Base-by-base conservation (phyloP, 495 filamentous ascomycete genomes). In the Jackrogersella minutella region DNA sequence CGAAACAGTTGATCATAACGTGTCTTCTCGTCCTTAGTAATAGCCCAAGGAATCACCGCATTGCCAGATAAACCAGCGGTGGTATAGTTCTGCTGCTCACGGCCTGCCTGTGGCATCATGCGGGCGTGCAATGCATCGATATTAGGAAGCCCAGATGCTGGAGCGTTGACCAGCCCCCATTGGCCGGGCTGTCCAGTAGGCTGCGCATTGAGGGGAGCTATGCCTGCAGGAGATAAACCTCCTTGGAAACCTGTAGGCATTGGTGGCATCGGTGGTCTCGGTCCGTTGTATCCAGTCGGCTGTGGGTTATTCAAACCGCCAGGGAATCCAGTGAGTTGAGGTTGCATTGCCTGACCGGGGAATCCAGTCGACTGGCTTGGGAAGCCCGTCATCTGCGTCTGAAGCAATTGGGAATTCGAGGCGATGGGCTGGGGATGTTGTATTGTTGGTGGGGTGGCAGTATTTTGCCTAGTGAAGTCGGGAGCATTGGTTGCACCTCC, bases 1-100 rank as follows among this genome's bases (percentile, higher is more conserved):
- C 90, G 89, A 82, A 99, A 99, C 11, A 98, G 82, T 61, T 93
- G 87, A 79, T 99, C 96, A 64, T 98, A 99, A 53, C 95, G 90
- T 58, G 91, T 94, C 81, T 99, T 99, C 77, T 99, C 96, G 65
- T 96, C 92, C 76, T 99, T 99, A 6, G 96, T 99, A 54, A 99
- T 94, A 21, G 96, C 95, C 95, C 94, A 99, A 2, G 96, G 94
- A 72, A 99, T 93, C 5, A 89, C 91, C 6, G 96, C 96, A 80
- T 96, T 98, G 47, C 96, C 96, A 28, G 90, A 89, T 22, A 99
- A 82, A 6, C 93, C 93, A 57, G 86, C 82, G 11, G 93, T 93
- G n/a, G 90, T 94, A 69, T 92, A 98, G 56, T 68, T 76, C 5
- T 91, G 92, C 64, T 91, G 89, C 77, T 97, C 96, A 5, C 96